Conservation (phyloP, 768 basidiomycete species). For the Psilocybe cyanescens region DNA sequence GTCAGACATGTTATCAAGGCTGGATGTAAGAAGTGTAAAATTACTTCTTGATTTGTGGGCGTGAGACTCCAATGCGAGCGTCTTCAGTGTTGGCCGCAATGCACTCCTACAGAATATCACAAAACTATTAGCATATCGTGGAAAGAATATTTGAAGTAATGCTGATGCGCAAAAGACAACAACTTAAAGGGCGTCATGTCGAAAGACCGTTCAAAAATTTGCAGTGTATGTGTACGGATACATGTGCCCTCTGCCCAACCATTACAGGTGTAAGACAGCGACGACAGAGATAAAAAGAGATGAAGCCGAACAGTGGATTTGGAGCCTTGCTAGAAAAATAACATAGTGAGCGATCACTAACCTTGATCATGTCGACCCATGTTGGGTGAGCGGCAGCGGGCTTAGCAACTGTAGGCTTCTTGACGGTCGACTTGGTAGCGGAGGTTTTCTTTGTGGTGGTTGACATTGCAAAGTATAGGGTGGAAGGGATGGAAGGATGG, state of each 20-base stretch:
- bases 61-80: conserved; percentile 82
- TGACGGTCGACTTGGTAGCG: conserved; percentile 39
- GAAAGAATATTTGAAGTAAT: neutral
- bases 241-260: conserved; percentile 29
- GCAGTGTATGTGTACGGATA: conserved; percentile 19
- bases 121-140: conserved; percentile 18
- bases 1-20: conserved; percentile 18
- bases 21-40: conserved; percentile 8
- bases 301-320: neutral
- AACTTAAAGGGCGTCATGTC: neutral
- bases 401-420: conserved; percentile 55
- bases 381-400: conserved; percentile 54
- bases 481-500: conserved; percentile 13
- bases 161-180: neutral
- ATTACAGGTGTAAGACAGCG: conserved; percentile 13
- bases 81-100: conserved; percentile 76
- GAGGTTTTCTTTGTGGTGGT: conserved; percentile 36
- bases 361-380: conserved; percentile 85
- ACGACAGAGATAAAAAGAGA: conserved; percentile 8
- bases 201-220: conserved; percentile 4
- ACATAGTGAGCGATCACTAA: conserved; percentile 33
- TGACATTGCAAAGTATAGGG: conserved; percentile 18
- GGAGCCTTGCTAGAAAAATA: neutral
- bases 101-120: conserved; percentile 65
- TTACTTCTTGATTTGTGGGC: conserved; percentile 93